A percentile compares a stretch with the other conserved stretches of the same genome.
These are phyloP conservation scores for Rhodosorus marinus DNA, from an alignment of 23 red algal genomes.

Conservation along the genomic window DNA sequence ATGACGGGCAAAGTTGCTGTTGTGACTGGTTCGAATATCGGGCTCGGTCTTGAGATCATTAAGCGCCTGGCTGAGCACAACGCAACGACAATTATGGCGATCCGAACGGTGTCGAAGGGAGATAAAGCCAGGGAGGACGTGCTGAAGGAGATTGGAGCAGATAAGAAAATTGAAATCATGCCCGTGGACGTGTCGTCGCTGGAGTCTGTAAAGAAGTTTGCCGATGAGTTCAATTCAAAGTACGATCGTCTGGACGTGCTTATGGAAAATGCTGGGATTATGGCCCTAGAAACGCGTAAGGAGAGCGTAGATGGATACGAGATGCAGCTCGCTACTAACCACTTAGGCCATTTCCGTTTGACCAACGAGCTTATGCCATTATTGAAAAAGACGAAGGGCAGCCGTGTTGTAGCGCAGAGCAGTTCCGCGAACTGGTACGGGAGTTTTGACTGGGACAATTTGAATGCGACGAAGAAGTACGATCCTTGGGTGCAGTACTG, in stretches of 20 bases:
- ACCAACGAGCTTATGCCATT: too few species aligned
- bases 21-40: conserved; percentile 79
- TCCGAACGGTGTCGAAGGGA: conserved; percentile 29
- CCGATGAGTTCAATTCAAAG: background rate
- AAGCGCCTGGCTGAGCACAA: conserved; percentile 20
- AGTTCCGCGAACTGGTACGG: too few species aligned
- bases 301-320: conserved; percentile 13
- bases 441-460: too few species aligned
- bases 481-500: too few species aligned
- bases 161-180: background rate
- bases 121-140: conserved; percentile 4
- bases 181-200: conserved; percentile 35
- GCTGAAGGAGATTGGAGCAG: background rate
- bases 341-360: conserved; percentile 69
- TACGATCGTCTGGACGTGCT: conserved; percentile 21
- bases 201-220: conserved; percentile 45
- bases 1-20: conserved; percentile 4
- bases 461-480: too few species aligned
- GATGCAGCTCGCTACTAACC: conserved; percentile 79
- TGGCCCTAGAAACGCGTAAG: conserved; percentile 25
- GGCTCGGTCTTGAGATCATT: conserved; percentile 69
- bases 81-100: conserved; percentile 44
- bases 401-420: too few species aligned
- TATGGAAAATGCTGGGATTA: conserved; percentile 70
- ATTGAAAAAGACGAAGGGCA: too few species aligned